phyloP scores from a whole-genome alignment of 306 rosid species.

The Lupinus albus region DNA sequence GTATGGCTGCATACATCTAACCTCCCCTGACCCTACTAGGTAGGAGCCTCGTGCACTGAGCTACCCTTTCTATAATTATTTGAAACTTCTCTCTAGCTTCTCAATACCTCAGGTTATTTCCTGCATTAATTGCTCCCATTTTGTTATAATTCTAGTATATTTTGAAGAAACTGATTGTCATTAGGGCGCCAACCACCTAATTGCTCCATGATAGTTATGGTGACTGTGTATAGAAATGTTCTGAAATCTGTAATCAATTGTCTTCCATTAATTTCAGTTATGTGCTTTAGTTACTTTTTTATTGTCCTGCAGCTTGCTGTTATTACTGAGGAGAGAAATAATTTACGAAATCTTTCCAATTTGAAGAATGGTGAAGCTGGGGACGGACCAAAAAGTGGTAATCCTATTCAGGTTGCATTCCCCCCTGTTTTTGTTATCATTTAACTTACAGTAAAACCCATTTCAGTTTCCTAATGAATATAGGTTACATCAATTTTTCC shows the following conservation, averaged over 20 bases:
- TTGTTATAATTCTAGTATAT: no score
- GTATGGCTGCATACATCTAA: no score
- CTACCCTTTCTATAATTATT: no score
- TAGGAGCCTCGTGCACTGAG: no score
- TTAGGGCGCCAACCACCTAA: no score
- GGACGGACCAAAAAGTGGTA: constrained; percentile 49
- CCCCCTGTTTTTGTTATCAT: constrained; percentile 23
- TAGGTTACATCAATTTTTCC: not conserved
- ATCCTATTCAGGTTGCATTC: constrained; percentile 58
- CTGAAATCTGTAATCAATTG: constrained; percentile 9
- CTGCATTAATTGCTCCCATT: not conserved
- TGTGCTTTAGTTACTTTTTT: constrained; percentile 26
- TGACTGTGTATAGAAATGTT: no score
- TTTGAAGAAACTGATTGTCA: no score
- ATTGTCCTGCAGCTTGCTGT: constrained; percentile 67
- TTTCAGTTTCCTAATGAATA: not conserved
- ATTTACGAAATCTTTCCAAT: constrained; percentile 57
- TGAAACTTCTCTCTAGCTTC: constrained; percentile 11
- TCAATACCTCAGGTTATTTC: constrained; percentile 19
- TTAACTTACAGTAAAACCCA: constrained; percentile 14
- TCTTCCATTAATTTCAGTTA: constrained; percentile 35
- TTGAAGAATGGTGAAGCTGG: constrained; percentile 55
- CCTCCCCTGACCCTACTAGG: no score
- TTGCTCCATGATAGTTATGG: no score
- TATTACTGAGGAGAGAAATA: constrained; percentile 79